Evolutionary conservation across 2,329 filamentous ascomycete genomes (phyloP), one percentile per base, ranked within the genome.

Genomic region (Claviceps sp.): DNA sequence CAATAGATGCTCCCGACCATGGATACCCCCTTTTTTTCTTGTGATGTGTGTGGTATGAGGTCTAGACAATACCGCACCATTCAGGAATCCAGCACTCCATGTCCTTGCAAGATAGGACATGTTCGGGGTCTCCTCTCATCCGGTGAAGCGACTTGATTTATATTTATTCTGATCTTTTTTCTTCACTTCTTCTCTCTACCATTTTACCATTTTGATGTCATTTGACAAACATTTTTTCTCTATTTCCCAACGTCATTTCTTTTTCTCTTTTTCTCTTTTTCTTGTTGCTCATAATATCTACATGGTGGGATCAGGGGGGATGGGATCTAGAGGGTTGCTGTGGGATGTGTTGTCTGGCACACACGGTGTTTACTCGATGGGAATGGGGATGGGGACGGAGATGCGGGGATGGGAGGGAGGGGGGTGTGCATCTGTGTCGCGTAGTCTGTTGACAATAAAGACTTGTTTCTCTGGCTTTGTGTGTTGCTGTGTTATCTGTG

Each of bases 281-380:
- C 49, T 48, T 54, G 17, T 54, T 51, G 16, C 38, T 45, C n/a
- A 42, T 51, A 47, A 52, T 52, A 47, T 42, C 24, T 37, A 37
- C 48, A 39, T 54, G 19, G 30, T 22, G 34, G 34, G 40, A n/a
- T 16, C 17, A 22, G 41, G 37, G 11, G 30, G 16, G 16, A 5
- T 40, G 26, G 7, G 40, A 47, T 52, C 11, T 44, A 6, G 38
- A 40, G 42, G 39, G 10, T 39, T 48, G 47, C 47, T 50, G 50
- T 54, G 52, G 30, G 47, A 52, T 54, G 52, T 50, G 52, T 54
- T 52, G 52, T 54, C 19, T 43, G 38, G 43, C 52, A 48, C 52
- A 52, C 50, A 52, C 50, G 52, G 43, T 38, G 16, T 7, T 34
- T 30, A 11, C 19, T 11, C 34, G 22, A 40, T 19, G 50, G 40